Base-by-base conservation (phyloP, 2,329 filamentous ascomycete species). In the Aspergillus sp. region DNA sequence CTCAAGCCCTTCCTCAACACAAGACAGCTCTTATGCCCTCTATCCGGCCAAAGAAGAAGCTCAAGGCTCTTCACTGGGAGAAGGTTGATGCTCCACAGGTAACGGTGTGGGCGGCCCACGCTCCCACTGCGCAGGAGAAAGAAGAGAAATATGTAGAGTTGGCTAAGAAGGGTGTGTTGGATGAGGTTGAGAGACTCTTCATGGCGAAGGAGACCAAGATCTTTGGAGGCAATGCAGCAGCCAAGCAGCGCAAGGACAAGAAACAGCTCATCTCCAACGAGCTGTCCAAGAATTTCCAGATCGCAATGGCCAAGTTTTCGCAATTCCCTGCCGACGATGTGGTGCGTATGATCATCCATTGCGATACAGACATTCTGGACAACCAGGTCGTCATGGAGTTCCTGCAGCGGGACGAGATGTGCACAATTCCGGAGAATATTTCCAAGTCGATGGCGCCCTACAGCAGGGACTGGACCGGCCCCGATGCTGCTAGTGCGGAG, bases 51-150 rank as follows among this genome's bases (percentile, higher is more conserved):
- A 98, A 97, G 86, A 98, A 97, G 87, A 99, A 98, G 84, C 91
- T 99, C 77, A 99, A 99, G 87, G 94, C 94, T 61, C 84, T 99
- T 68, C 95, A 99, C 80, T 98, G 95, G 94, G 95, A 99, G 79
- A 98, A 98, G 82, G 92, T 99, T 57, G 95, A 99, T 77, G 86
- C 91, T 56, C 91, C 92, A 21, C 88, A 95, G 74, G 90, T 92
- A 54, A 97, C 94, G 57, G 91, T 97, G 69, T 98, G 94, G 94
- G 93, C 92, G 36, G 85, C 87, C 7, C 92, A 96, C 75, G 87
- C 91, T 30, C 90, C 91, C 5, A 96, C 91, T n/a, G 86, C 88
- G 4, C 89, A 96, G 74, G 91, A 90, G 63, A 91, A 93, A 72
- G 95, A 99, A 79, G 91, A 97, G 78, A 97, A 97, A 77, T 98